Evolutionary conservation across 2,329 filamentous ascomycete genomes (phyloP), one percentile per base, ranked within the genome.

Genomic region (Cercospora citrullina): DNA sequence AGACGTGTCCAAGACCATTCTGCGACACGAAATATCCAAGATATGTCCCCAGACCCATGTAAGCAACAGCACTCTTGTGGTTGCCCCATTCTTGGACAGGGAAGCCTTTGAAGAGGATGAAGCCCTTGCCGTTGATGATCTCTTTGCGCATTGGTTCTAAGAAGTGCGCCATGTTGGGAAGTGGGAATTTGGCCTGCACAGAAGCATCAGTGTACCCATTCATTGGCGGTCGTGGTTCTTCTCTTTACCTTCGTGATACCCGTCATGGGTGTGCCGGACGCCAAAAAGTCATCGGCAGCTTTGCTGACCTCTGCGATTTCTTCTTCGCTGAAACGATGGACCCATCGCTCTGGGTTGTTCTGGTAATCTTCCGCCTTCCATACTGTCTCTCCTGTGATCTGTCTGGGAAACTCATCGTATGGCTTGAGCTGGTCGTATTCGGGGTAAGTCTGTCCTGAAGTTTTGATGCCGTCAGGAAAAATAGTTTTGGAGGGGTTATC

Each of bases 11-110:
- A 18, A 88, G 87, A 18, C 90, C 89, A 81, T 97, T 96, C 77
- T 97, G 93, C 26, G 88, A 91, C 48, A 96, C 88, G 71, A 95
- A 94, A 82, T 96, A 95, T 67, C 93, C 93, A 9, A 96, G 85
- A 79, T 96, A 90, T 5, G 91, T 92, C 48, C 77, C 83, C 0
- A 97, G 85, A 4, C 93, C 93, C 90, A 96, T 94, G 81, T 96
- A 96, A n/a, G 90, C 92, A 10, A 93, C 89, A 7, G 92, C 92
- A 10, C 88, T 91, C 81, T 96, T 96, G 77, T 88, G 86, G 63
- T 88, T 87, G 0, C 90, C 88, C 93, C 93, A 97, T 80, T 86
- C 78, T 53, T 86, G 75, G 0, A 93, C 91, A 0, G 92, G 93
- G 78, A 96, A 90, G 62, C 90, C 89, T 78, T 95, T 96, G 84